Evolutionary conservation across 2,329 filamentous ascomycete species (phyloP), one percentile per base, ranked within the genome.

Genomic region (Colletotrichum tofieldiae): DNA sequence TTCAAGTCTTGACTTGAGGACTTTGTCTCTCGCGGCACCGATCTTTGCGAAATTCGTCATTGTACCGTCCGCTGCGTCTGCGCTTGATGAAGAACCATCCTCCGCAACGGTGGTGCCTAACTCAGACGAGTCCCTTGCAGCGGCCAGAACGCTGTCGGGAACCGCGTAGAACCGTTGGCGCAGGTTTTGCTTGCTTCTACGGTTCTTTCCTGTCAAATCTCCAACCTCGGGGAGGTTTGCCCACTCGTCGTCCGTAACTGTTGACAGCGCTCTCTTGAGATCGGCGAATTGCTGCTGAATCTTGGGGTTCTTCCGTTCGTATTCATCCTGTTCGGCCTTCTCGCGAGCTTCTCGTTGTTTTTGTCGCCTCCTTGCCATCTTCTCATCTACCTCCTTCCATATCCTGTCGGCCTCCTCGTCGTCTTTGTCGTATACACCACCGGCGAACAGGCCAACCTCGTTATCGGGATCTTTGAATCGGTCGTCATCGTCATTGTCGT

Each of bases 11-110:
- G 97, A 96, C 80, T 98, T 93, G 65, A 99, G 88, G 51, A 98
- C 96, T 82, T 98, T 98, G 85, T 98, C 94, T 84, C 96, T 92
- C 26, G 96, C 97, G 55, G 95, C 95, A 82, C 97, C 96, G 74
- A 99, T 98, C 81, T 98, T 94, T 55, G 96, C 96, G 80, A 99
- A 99, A 80, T 99, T 98, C 14, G 96, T 99, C 90, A 98, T 96
- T 1, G 95, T 97, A 2, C 96, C 95, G 78, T 98, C 95, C 70
- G 92, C 89, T 37, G 82, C 83, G 59, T 87, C 84, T 2, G 79
- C 77, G 26, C 82, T 85, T 14, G 85, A 83, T n/a, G 87, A 82
- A 1, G 84, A 82, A 1, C 91, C 93, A 73, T 98, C 95, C 47
- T 97, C 94, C 55, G 91, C 88, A n/a, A 99, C 92, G 0, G 94